Base-by-base conservation (phyloP, 805 yeast genomes). In the Yamadazyma laniorum region DNA sequence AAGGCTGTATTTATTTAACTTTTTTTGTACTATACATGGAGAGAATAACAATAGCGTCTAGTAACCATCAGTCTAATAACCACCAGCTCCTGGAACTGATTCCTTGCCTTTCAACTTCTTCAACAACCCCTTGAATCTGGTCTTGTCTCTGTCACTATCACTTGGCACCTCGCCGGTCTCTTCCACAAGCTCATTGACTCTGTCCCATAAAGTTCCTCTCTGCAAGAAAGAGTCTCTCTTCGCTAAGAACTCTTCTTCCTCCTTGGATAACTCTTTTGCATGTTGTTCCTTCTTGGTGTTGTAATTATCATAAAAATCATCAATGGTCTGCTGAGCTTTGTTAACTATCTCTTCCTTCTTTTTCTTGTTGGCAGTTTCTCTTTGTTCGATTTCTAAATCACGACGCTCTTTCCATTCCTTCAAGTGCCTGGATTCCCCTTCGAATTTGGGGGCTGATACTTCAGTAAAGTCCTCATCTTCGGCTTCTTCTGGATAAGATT, bases 261-360 rank as follows among this genome's bases (percentile, higher is more conserved):
- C 93, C 35, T 70, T 67, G 56, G 72, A 70, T 9, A 85, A 82
- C 42, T 75, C 73, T 43, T 77, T 80, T 39, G 81, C 66, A 35
- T 80, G 77, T 48, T 75, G 75, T 37, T 87, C 91, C 61, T 80
- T 84, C 68, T 90, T 90, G 56, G 74, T 70, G 66, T 87, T 89
- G 72, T 91, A 91, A 56, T 82, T 82, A 52, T 87, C 95, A 62
- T 91, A 91, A 61, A 91, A 91, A 47, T 85, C 95, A 59, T 91
- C 96, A 54, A 89, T 79, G 37, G 88, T 81, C 58, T 80, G 79
- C 54, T 79, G 77, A 7, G 98, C 98, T 45, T 82, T 82, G 35
- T 77, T 75, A 39, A 83, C 75, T 42, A 88, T 73, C 43, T 80
- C 87, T 21, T 68, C 68, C 55, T 83, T 77, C 58, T 78, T 84